These are phyloP conservation scores for Amorphotheca resinae DNA, from an alignment of 495 filamentous ascomycete species.

Conservation along the genomic window DNA sequence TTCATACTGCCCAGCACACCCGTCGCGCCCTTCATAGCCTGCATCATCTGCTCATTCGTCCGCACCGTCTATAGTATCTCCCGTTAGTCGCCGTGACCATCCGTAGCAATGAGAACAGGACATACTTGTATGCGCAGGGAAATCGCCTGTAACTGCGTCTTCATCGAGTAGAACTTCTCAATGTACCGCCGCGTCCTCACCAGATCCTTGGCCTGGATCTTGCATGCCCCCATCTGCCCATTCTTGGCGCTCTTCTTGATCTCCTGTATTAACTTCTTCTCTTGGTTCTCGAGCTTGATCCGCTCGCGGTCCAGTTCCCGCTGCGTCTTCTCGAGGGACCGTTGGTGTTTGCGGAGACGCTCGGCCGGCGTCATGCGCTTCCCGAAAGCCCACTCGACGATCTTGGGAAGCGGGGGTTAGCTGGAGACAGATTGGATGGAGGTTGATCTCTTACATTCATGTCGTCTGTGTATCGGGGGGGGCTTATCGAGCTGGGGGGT, in stretches of 20 bases:
- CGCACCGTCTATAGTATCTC: conserved; percentile 60
- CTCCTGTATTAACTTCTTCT: conserved; percentile 89
- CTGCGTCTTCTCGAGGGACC: conserved; percentile 92
- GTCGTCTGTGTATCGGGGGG: neutral
- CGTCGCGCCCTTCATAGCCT: conserved; percentile 97
- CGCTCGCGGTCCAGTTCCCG: conserved; percentile 90
- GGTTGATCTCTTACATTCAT: conserved; percentile 46
- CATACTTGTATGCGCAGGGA: conserved; percentile 85
- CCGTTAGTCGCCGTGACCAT: conserved; percentile 5
- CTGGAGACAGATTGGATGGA: neutral
- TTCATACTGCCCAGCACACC: conserved; percentile 92
- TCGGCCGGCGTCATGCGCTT: conserved; percentile 97
- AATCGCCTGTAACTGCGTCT: conserved; percentile 91
- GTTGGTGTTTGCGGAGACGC: conserved; percentile 91
- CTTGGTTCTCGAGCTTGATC: conserved; percentile 90
- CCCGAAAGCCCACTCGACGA: conserved; percentile 97
- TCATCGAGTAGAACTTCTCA: conserved; percentile 97
- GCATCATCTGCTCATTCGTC: conserved; percentile 99
- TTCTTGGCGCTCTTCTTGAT: conserved; percentile 98
- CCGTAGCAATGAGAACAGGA: neutral
- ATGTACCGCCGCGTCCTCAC: conserved; percentile 90
- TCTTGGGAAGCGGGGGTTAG: conserved; percentile 34
- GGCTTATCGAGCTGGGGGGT: neutral
- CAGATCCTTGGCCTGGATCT: conserved; percentile 94
- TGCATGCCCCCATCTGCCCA: conserved; percentile 89